These are phyloP conservation scores for Pichia membranifaciens DNA, from an alignment of 805 yeast genomes.

Conservation along the genomic window DNA sequence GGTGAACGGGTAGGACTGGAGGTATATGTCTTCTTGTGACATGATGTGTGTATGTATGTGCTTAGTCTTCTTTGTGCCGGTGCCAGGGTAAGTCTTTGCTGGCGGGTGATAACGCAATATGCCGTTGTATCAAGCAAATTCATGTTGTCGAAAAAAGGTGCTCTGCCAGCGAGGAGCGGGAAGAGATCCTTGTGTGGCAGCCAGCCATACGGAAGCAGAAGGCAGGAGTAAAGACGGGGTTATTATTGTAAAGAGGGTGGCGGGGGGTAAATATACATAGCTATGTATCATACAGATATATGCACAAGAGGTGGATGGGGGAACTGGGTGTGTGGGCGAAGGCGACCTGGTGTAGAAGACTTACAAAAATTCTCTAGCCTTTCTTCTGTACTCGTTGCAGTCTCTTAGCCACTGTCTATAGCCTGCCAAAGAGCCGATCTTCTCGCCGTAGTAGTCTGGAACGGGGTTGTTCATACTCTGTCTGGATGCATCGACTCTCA, in stretches of 20 bases:
- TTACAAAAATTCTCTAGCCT: constrained; percentile 66
- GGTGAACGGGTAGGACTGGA: constrained; percentile 78
- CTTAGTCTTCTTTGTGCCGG: too few relatives aligned
- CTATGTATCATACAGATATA: neutral
- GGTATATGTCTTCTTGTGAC: constrained; percentile 46
- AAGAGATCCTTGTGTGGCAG: too few relatives aligned
- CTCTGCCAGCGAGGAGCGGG: too few relatives aligned
- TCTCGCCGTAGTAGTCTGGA: constrained; percentile 98
- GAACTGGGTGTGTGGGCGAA: neutral
- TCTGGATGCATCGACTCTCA: constrained; percentile 88
- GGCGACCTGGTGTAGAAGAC: neutral
- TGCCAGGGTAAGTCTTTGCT: too few relatives aligned
- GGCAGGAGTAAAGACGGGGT: too few relatives aligned
- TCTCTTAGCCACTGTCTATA: constrained; percentile 97
- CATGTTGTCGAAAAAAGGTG: constrained; percentile 4
- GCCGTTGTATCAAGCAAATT: too few relatives aligned
- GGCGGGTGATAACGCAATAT: too few relatives aligned
- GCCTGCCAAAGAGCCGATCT: constrained; percentile 76
- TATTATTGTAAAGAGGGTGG: too few relatives aligned
- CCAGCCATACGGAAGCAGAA: too few relatives aligned
- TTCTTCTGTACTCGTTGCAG: constrained; percentile 83
- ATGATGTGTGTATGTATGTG: neutral
- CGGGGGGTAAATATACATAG: neutral
- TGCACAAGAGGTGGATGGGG: neutral
- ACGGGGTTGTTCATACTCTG: constrained; percentile 92